These are phyloP conservation scores for Ceratocystis alfenasii DNA, from an alignment of 2,329 filamentous ascomycete species.

Conservation along the genomic window DNA sequence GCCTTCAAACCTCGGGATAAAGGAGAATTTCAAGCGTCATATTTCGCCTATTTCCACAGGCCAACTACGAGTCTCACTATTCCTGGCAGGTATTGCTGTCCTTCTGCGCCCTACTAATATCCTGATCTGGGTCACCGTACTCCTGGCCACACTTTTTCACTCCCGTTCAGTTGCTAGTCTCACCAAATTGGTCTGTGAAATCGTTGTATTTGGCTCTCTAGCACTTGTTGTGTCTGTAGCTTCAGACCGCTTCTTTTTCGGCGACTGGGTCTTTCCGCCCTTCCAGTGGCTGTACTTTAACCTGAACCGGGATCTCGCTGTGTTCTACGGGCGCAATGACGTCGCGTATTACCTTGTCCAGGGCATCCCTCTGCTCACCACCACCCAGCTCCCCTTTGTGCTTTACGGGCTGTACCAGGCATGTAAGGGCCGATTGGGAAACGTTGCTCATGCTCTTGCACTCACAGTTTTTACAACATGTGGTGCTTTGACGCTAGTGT, in stretches of 20 bases:
- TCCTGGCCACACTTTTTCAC: constrained; percentile 34
- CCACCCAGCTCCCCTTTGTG: constrained; percentile 68
- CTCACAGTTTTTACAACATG: constrained; percentile 49
- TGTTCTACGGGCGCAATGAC: constrained; percentile 85
- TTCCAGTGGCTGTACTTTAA: constrained; percentile 86
- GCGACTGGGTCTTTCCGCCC: constrained; percentile 76
- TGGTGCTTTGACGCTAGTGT: constrained; percentile 58
- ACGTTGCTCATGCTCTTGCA: constrained; percentile 40
- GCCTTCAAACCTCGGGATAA: constrained; percentile 28
- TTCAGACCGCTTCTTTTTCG: constrained; percentile 70
- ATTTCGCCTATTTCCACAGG: constrained; percentile 24
- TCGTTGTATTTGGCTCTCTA: constrained; percentile 47
- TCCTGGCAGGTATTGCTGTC: constrained; percentile 69
- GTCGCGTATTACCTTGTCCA: constrained; percentile 91
- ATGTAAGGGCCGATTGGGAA: constrained; percentile 31
- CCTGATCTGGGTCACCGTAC: constrained; percentile 67
- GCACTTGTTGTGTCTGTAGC: constrained; percentile 52
- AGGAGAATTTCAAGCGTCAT: constrained; percentile 28
- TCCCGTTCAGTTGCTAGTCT: constrained; percentile 30
- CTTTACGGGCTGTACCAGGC: constrained; percentile 49
- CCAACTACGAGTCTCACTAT: constrained; percentile 46
- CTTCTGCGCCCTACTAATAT: constrained; percentile 81
- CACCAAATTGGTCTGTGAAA: constrained; percentile 50
- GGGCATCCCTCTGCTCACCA: constrained; percentile 76
- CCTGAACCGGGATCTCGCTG: constrained; percentile 69